phyloP scores from a whole-genome alignment of 208 protist species.

The Acanthamoeba healyi region DNA sequence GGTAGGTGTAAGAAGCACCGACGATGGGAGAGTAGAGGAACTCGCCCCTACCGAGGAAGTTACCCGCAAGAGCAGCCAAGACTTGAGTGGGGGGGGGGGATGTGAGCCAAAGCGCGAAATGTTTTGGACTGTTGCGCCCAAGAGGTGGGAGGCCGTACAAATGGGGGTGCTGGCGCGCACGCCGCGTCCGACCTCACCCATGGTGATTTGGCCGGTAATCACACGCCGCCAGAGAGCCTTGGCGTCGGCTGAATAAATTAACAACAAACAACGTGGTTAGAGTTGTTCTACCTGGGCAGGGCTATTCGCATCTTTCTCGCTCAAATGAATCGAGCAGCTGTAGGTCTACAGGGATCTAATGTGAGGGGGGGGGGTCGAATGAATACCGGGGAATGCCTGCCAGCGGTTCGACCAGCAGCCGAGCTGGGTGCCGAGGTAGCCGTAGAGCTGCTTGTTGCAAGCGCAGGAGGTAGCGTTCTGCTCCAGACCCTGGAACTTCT shows the following conservation, averaged over 20 bases:
- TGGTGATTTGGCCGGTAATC: constrained; percentile 37
- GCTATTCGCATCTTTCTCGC: no score
- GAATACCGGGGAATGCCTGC: constrained; percentile 51
- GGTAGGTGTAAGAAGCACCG: constrained; percentile 69
- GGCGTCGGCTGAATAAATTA: constrained; percentile 46
- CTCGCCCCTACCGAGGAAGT: constrained; percentile 55
- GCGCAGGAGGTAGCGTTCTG: constrained; percentile 17
- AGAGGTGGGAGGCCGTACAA: background rate
- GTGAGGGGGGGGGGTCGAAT: background rate
- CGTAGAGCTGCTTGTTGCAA: constrained; percentile 62
- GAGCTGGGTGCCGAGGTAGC: constrained; percentile 57
- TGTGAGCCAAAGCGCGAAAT: background rate
- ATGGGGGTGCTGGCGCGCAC: constrained; percentile 65
- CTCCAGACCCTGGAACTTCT: constrained; percentile 45
- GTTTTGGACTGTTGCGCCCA: no score
- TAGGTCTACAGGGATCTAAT: background rate
- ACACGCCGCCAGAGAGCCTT: constrained; percentile 57
- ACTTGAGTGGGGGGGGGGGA: background rate
- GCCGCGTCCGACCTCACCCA: constrained; percentile 62
- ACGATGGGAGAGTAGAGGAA: constrained; percentile 70
- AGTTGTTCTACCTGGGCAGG: no score
- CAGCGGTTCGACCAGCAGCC: constrained; percentile 53
- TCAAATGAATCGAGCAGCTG: no score
- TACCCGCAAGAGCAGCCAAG: constrained; percentile 54
- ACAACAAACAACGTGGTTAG: background rate